Conservation (phyloP, 2,329 filamentous ascomycete genomes). For the Leptosphaerulina australis region DNA sequence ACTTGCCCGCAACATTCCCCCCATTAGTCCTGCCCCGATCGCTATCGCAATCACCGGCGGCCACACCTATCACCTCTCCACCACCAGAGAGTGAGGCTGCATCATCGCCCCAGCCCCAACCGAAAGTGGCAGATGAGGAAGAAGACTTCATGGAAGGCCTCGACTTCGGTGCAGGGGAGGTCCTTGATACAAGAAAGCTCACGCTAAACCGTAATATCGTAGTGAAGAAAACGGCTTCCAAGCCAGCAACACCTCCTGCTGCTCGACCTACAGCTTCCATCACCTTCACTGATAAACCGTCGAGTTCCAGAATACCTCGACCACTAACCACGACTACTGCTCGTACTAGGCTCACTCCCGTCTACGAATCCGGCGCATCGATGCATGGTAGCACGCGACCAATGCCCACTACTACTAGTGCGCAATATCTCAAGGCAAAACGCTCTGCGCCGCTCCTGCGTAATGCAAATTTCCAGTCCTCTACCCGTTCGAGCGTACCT, state of each 20-base stretch:
- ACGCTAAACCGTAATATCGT: constrained; percentile 92
- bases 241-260: constrained; percentile 69
- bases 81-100: constrained; percentile 29
- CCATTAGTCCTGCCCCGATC: constrained; percentile 11
- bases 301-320: constrained; percentile 76
- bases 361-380: constrained; percentile 84
- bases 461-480: constrained; percentile 53
- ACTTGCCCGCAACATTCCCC: constrained; percentile 18
- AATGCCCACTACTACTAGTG: constrained; percentile 59
- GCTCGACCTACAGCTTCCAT: constrained; percentile 78
- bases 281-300: constrained; percentile 81
- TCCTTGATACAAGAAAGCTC: constrained; percentile 79
- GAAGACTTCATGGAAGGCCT: constrained; percentile 88
- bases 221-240: constrained; percentile 68
- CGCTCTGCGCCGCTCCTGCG: constrained; percentile 65
- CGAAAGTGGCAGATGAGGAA: constrained; percentile 38
- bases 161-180: constrained; percentile 82
- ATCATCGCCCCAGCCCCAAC: constrained; percentile 23
- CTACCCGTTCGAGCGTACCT: constrained; percentile 70
- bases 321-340: constrained; percentile 58
- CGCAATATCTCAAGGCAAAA: constrained; percentile 64
- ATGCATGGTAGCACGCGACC: constrained; percentile 64
- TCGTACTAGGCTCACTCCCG: constrained; percentile 76
- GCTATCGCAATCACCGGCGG: constrained; percentile 23
- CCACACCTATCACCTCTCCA: constrained; percentile 23